Evolutionary conservation across 306 rosid genomes (phyloP).

Genomic region (Quercus alba): DNA sequence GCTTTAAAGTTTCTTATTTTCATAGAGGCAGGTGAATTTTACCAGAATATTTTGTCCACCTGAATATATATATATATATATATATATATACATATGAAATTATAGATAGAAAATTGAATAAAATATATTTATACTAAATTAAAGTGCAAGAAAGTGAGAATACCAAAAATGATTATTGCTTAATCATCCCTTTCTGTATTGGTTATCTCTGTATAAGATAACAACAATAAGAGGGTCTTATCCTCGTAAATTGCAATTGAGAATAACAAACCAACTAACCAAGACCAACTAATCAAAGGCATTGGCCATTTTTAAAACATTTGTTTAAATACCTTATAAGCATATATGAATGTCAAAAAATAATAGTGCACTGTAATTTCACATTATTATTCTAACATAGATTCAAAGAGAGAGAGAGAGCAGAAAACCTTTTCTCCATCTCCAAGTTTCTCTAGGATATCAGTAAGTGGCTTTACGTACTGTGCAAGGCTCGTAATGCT

Average conservation of each 20-base stretch:
- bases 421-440: conserved; percentile 69
- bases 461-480: conserved; percentile 82
- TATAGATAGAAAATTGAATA: neutral
- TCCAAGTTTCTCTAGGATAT: conserved; percentile 67
- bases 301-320: neutral
- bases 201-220: neutral
- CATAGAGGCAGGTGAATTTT: neutral
- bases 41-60: neutral
- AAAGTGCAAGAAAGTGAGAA: neutral
- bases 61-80: neutral
- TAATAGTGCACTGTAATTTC: neutral
- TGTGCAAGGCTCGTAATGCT: conserved; percentile 64
- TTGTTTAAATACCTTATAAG: neutral
- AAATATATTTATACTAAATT: neutral
- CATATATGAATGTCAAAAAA: neutral
- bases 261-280: neutral
- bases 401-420: neutral
- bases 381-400: neutral
- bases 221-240: neutral
- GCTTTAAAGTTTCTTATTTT: neutral
- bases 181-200: neutral
- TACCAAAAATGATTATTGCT: neutral
- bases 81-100: too few relatives aligned
- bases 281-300: neutral
- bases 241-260: neutral